Evolutionary conservation across 306 rosid species (phyloP).

Genomic region (Citrullus colocynthis): DNA sequence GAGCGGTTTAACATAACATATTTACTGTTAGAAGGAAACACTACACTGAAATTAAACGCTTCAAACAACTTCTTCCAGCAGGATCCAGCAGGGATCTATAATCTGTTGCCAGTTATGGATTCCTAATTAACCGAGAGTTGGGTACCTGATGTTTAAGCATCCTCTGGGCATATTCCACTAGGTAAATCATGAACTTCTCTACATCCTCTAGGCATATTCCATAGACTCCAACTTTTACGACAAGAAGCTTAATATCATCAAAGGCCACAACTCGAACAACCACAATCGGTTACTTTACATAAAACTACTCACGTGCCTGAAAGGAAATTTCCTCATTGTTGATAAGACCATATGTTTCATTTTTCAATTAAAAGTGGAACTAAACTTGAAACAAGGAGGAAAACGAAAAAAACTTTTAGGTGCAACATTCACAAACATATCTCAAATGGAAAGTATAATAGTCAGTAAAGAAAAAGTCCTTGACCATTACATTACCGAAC

Average conservation of each 20-base stretch:
- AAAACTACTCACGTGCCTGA: background rate
- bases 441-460: background rate
- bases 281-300: background rate
- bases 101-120: background rate
- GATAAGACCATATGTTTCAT: background rate
- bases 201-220: background rate
- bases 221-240: background rate
- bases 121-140: background rate
- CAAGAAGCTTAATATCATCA: background rate
- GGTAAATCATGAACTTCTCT: background rate
- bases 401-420: background rate
- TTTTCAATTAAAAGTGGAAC: background rate
- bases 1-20: background rate
- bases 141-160: background rate
- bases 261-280: background rate
- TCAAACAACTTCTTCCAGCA: background rate
- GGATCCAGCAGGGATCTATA: background rate
- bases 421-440: background rate
- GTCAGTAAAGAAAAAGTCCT: background rate
- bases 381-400: background rate
- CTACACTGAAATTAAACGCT: background rate
- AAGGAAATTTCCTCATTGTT: background rate
- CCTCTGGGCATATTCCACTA: background rate
- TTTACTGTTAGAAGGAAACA: background rate
- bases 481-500: background rate